phyloP scores from a whole-genome alignment of 371 early-diverging fungal genomes.

The Paraphysoderma sedebokerense region DNA sequence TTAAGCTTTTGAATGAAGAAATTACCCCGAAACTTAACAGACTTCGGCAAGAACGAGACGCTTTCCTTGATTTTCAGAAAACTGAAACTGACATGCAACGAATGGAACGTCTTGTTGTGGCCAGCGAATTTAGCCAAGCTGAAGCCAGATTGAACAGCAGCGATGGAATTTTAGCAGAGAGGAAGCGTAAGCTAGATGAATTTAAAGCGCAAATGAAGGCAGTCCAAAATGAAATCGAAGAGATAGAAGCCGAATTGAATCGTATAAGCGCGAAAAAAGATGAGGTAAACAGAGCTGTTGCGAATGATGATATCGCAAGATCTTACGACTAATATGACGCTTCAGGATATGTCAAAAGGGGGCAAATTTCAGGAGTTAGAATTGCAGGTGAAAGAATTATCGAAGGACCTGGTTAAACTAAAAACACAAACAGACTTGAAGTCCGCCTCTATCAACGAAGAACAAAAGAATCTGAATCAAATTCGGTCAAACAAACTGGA shows the following conservation, averaged over 20 bases:
- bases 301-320: too few species aligned
- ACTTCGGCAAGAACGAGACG: constrained; percentile 72
- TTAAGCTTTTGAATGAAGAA: constrained; percentile 64
- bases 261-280: constrained; percentile 19
- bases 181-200: not conserved
- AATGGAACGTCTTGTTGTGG: constrained; percentile 53
- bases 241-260: constrained; percentile 26
- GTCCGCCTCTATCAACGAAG: constrained; percentile 52
- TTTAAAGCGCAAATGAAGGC: constrained; percentile 5
- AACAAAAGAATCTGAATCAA: constrained; percentile 24
- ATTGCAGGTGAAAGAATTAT: constrained; percentile 40
- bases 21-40: constrained; percentile 87
- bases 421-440: constrained; percentile 65
- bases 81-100: constrained; percentile 74
- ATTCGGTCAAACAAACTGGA: constrained; percentile 21
- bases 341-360: constrained; percentile 38
- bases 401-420: constrained; percentile 55
- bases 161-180: not conserved
- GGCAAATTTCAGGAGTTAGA: constrained; percentile 47
- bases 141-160: constrained; percentile 6
- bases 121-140: constrained; percentile 40
- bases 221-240: constrained; percentile 24
- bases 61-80: constrained; percentile 82
- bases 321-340: too few species aligned
- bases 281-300: too few species aligned